Percentiles rank a stretch among this genome's conserved stretches.
phyloP scores from a whole-genome alignment of 169 alveolate species.

The Eimeria tenella region DNA sequence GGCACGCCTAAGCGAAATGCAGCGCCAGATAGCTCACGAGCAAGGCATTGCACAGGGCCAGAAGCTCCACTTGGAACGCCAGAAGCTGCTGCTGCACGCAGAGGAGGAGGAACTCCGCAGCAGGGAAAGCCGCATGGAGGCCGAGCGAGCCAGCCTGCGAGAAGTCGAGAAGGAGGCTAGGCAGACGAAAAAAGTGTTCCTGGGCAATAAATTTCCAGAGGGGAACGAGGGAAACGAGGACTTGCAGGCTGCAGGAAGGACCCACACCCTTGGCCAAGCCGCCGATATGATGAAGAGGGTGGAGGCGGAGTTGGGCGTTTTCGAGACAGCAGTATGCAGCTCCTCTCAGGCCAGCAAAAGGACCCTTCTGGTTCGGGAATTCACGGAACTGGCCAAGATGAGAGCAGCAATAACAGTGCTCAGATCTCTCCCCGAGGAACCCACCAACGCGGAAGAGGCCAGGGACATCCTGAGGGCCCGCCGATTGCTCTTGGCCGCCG shows the following conservation, averaged over 20 bases:
- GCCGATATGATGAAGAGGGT: neutral
- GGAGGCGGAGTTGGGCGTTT: neutral
- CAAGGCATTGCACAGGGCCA: neutral
- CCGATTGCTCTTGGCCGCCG: neutral
- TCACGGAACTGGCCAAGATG: neutral
- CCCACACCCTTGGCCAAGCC: neutral
- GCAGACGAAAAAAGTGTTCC: neutral
- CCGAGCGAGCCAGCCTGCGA: neutral
- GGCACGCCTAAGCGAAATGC: neutral
- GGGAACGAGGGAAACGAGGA: neutral
- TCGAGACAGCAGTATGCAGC: neutral
- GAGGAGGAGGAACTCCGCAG: neutral
- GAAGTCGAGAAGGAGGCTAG: neutral
- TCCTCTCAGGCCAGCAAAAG: too few relatives aligned
- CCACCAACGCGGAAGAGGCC: neutral
- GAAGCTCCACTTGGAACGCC: neutral
- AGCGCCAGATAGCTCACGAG: neutral
- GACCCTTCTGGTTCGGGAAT: neutral
- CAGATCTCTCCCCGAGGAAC: neutral
- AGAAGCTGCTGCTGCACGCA: neutral
- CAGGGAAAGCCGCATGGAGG: neutral
- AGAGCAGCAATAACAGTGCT: neutral
- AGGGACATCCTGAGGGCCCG: slow-evolving; percentile 8
- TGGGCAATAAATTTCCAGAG: neutral
- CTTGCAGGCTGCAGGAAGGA: neutral